Percentiles rank a stretch among this genome's conserved stretches.
phyloP scores from a whole-genome alignment of 768 basidiomycete species.

The Podaxis sp. region DNA sequence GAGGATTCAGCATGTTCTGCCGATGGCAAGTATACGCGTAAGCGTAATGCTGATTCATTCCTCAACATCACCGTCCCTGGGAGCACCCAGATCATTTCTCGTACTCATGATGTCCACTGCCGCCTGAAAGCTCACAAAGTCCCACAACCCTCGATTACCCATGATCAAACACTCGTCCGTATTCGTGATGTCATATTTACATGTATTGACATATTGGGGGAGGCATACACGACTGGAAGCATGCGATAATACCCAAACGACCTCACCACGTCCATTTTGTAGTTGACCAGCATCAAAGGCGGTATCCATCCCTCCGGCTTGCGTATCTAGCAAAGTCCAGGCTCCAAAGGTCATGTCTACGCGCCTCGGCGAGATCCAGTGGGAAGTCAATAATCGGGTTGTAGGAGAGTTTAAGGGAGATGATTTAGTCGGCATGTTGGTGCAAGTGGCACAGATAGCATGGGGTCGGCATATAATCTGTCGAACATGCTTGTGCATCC shows the following conservation, averaged over 20 bases:
- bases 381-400: no score
- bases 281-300: slow-evolving; percentile 86
- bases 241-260: slow-evolving; percentile 93
- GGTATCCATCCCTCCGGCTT: slow-evolving; percentile 94
- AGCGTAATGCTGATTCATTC: no score
- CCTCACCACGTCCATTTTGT: slow-evolving; percentile 85
- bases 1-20: no score
- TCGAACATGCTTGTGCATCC: no score
- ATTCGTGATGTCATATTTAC: slow-evolving; percentile 65
- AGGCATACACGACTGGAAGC: slow-evolving; percentile 87
- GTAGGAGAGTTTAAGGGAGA: no score
- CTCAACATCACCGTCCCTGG: no score
- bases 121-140: slow-evolving; percentile 89
- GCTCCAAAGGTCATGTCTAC: slow-evolving; percentile 87
- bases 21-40: no score
- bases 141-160: slow-evolving; percentile 92
- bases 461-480: no score
- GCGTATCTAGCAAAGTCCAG: slow-evolving; percentile 86
- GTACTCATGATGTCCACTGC: slow-evolving; percentile 94
- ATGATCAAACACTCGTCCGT: slow-evolving; percentile 96
- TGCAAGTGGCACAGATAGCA: no score
- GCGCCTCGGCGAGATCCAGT: no score
- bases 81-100: slow-evolving; percentile 57
- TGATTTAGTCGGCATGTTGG: no score
- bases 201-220: slow-evolving; percentile 58